Evolutionary conservation across 179 eudicot genomes (phyloP).

Genomic region (Beta lomatogona): DNA sequence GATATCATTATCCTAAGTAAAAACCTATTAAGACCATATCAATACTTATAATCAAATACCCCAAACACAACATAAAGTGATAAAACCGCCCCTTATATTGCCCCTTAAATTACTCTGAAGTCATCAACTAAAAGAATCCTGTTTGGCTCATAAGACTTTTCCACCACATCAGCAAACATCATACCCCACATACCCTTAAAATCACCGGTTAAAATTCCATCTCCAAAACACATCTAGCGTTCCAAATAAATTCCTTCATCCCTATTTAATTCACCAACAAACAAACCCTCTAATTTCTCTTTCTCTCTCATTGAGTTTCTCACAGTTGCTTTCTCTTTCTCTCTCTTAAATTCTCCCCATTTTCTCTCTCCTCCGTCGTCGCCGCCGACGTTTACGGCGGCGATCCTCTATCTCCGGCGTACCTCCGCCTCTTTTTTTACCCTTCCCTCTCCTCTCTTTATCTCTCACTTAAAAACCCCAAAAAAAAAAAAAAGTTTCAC

Average conservation of each 20-base stretch:
- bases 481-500: slow-evolving; percentile 28
- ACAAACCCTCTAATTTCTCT: slow-evolving; percentile 4
- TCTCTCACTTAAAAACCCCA: slow-evolving; percentile 17
- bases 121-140: not conserved
- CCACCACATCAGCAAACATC: slow-evolving; percentile 7
- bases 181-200: not conserved
- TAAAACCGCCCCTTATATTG: not conserved
- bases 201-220: slow-evolving; percentile 15
- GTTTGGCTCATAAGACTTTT: not conserved
- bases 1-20: too few relatives aligned
- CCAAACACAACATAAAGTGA: not conserved
- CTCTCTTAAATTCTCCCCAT: not conserved
- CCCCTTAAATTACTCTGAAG: not conserved
- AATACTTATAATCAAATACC: not conserved
- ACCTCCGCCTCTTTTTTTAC: slow-evolving; percentile 26
- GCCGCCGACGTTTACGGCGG: slow-evolving; percentile 50
- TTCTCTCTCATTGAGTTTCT: slow-evolving; percentile 14
- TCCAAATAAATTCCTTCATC: not conserved
- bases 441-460: slow-evolving; percentile 78
- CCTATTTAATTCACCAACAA: slow-evolving; percentile 7
- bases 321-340: not conserved
- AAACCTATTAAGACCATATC: too few relatives aligned
- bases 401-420: slow-evolving; percentile 41
- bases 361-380: slow-evolving; percentile 31
- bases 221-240: slow-evolving; percentile 18